Conservation (phyloP, 306 rosid species). For the Cicer chorassanicum region DNA sequence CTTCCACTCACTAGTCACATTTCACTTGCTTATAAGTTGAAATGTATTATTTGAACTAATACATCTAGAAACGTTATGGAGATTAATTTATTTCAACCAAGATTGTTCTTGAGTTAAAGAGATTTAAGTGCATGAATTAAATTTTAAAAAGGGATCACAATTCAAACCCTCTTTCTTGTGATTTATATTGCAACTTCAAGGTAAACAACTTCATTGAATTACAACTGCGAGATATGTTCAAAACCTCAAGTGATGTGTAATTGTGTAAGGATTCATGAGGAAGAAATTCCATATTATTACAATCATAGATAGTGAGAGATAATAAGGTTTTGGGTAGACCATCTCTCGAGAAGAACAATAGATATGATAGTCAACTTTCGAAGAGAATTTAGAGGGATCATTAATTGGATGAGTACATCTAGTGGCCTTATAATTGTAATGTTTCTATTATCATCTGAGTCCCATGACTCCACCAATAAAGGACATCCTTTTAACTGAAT, state of each 20-base stretch:
- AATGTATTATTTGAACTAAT: no score
- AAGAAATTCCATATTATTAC: conserved; percentile 6
- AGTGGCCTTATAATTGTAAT: neutral
- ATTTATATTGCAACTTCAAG: neutral
- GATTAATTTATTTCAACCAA: no score
- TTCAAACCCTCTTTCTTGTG: no score
- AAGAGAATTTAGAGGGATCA: neutral
- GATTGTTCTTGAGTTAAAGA: no score
- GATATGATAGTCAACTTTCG: neutral
- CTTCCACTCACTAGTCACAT: no score
- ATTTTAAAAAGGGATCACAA: no score
- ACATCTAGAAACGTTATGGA: no score
- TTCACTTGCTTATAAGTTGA: no score
- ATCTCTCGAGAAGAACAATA: neutral
- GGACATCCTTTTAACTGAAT: neutral
- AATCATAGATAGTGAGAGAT: neutral
- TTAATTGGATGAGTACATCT: neutral
- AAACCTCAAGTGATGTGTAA: neutral
- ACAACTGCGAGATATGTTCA: neutral
- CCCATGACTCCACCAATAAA: neutral
- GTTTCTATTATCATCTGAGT: no score
- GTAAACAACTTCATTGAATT: neutral
- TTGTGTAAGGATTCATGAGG: neutral
- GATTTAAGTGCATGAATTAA: no score
- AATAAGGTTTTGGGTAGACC: neutral